Base-by-base conservation (phyloP, 2,329 filamentous ascomycete species). In the Aureobasidium sp. region DNA sequence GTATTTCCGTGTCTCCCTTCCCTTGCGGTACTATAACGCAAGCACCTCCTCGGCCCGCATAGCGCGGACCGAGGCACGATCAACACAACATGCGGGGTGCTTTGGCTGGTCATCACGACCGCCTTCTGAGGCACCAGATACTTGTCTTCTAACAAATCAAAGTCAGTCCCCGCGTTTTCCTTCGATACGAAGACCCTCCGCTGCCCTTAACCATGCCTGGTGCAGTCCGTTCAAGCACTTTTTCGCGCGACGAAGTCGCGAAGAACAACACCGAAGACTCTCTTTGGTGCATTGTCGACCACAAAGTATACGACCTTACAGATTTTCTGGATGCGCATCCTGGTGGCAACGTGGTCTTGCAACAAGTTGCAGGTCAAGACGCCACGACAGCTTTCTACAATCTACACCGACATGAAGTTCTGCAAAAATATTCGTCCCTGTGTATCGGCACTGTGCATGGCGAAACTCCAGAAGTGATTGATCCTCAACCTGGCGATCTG, bases 381-480 rank as follows among this genome's bases (percentile, higher is more conserved):
- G 90, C 90, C 55, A 96, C 91, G 2, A 78, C 82, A 39, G 88
- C 87, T 62, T 96, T 95, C 76, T 96, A 95, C 83, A 95, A 95
- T 78, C 85, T 96, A 59, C 91, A 96, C 77, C 82, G 91, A 30
- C 90, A 96, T 68, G 91, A 96, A 75, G 89, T 95, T n/a, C 82
- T 96, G 11, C 78, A 86, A 64, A 91, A 91, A 73, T 95, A 95
- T 79, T 77, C 81, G 50, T 80, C 83, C 68, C 82, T 96, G 21
- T 87, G 84, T 74, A 82, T 96, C 68, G 91, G 91, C 69, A 89
- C 84, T 15, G 74, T 96, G 70, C 78, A 85, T 66, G 88, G 85
- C 74, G 90, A 96, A 78, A 86, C 81, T 69, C 82, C 90, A 25
- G 84, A 91, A 70, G 84, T 94, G 67, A 81, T 91, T 65, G 84